Evolutionary conservation across 2,329 filamentous ascomycete genomes (phyloP), one percentile per base, ranked within the genome.

Genomic region (Fusarium sp.): DNA sequence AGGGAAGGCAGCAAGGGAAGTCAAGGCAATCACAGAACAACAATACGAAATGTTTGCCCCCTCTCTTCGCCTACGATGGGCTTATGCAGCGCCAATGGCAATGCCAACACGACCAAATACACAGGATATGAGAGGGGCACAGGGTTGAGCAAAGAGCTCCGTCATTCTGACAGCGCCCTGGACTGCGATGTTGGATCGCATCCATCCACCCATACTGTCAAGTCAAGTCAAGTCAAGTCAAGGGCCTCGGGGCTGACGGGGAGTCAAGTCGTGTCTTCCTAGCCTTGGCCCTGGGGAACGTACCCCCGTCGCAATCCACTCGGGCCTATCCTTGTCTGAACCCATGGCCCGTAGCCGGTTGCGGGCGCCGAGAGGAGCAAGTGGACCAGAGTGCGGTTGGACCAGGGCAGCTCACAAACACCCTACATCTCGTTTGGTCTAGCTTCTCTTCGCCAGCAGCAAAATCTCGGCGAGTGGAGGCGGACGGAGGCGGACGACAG

Each of bases 121-220:
- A 34, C 27, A 57, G 57, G 57, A 52, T 25, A 43, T 30, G 32
- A 61, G 68, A 72, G 48, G 72, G 63, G 58, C 37, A 59, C 54
- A 37, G 16, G 7, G 54, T 70, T 73, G 66, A 75, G 69, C 72
- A 57, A 74, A 75, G 39, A 70, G 54, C 63, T 56, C 62, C 72
- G 72, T 74, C 72, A 75, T 75, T 62, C 66, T 75, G 69, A 75
- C 69, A 73, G 58, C 20, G 50, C 52, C 62, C 68, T 25, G 37
- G 60, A 64, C 37, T 58, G 27, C 23, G 50, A 59, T 45, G 27
- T 37, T 45, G 50, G 37, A 61, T 34, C 25, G 27, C 18, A 34
- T 52, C 59, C 45, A 50, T 50, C 45, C 20, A n/a, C 35, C 39
- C 39, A 41, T 54, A 50, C 59, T 39, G 41, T 56, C 27, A 30